Conservation (phyloP, 2,329 filamentous ascomycete genomes). For the Elsinoe fawcettii region DNA sequence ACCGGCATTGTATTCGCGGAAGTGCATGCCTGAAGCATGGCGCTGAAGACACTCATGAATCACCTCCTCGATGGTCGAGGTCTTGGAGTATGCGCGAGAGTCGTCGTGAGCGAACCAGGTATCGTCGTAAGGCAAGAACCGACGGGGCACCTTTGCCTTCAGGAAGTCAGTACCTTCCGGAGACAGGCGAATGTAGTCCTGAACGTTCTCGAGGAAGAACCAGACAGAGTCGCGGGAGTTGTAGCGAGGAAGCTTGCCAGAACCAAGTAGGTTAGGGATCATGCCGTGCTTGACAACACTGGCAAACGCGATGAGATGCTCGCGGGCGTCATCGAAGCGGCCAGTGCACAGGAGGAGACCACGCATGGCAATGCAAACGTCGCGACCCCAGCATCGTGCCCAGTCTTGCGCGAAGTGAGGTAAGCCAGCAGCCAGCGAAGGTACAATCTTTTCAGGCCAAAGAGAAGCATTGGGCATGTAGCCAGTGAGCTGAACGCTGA, state of each 20-base stretch:
- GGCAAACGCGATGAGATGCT: conserved; percentile 90
- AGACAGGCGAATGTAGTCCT: conserved; percentile 79
- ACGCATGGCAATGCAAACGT: conserved; percentile 91
- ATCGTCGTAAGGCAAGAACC: conserved; percentile 92
- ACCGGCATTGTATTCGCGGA: conserved; percentile 90
- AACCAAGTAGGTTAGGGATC: conserved; percentile 89
- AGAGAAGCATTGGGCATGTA: conserved; percentile 83
- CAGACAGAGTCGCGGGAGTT: conserved; percentile 94
- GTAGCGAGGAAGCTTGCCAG: conserved; percentile 79
- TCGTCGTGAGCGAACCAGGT: conserved; percentile 85
- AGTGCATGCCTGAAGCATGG: conserved; percentile 83
- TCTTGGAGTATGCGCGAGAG: conserved; percentile 71
- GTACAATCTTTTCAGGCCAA: conserved; percentile 76
- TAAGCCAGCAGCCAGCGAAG: conserved; percentile 81
- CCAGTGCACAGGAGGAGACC: conserved; percentile 88
- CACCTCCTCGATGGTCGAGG: conserved; percentile 77
- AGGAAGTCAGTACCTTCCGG: conserved; percentile 69
- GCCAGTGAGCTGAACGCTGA: conserved; percentile 85
- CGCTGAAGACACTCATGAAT: conserved; percentile 90
- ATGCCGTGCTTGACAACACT: conserved; percentile 97
- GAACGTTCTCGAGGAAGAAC: conserved; percentile 95
- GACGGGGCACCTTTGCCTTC: conserved; percentile 66
- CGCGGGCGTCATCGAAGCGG: conserved; percentile 77
- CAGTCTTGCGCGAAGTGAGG: conserved; percentile 91
- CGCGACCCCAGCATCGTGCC: conserved; percentile 94